Evolutionary conservation across 164 flowering plant species (phyloP).

Genomic region (Dillenia suffruticosa): DNA sequence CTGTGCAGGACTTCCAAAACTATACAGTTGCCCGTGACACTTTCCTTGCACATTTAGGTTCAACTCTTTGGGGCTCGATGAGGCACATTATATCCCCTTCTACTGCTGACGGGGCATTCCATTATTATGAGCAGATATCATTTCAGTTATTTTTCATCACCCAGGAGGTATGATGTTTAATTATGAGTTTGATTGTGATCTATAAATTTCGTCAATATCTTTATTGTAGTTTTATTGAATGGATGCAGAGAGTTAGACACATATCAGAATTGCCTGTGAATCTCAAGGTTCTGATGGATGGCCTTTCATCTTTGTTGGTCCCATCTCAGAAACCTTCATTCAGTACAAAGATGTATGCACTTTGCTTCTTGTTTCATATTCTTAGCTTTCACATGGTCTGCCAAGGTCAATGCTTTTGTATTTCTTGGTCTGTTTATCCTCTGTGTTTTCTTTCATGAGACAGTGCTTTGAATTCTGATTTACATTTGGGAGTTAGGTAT

Average conservation of each 20-base stretch:
- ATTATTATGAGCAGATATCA: conserved; percentile 82
- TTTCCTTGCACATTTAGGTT: conserved; percentile 93
- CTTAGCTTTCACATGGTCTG: too few species aligned
- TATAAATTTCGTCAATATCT: neutral
- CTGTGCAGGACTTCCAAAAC: conserved; percentile 68
- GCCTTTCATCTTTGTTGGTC: conserved; percentile 74
- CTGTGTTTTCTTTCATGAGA: neutral
- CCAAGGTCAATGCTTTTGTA: too few species aligned
- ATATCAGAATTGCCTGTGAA: conserved; percentile 75
- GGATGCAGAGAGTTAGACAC: conserved; percentile 61
- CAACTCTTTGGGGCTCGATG: conserved; percentile 91
- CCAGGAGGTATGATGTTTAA: conserved; percentile 61
- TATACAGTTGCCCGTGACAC: conserved; percentile 96
- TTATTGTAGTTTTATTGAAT: conserved; percentile 7
- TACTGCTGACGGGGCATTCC: conserved; percentile 83
- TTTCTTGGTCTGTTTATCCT: too few species aligned
- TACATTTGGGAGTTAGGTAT: neutral
- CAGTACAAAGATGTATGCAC: conserved; percentile 61
- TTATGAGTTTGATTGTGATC: conserved; percentile 1
- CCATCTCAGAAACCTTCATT: conserved; percentile 76
- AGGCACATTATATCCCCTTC: conserved; percentile 92
- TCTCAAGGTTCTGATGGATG: conserved; percentile 63
- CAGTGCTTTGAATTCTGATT: neutral
- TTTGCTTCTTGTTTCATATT: neutral
- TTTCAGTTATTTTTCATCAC: conserved; percentile 90